Conservation (phyloP, 2,329 filamentous ascomycete species). For the Bimuria novae-zelandiae region DNA sequence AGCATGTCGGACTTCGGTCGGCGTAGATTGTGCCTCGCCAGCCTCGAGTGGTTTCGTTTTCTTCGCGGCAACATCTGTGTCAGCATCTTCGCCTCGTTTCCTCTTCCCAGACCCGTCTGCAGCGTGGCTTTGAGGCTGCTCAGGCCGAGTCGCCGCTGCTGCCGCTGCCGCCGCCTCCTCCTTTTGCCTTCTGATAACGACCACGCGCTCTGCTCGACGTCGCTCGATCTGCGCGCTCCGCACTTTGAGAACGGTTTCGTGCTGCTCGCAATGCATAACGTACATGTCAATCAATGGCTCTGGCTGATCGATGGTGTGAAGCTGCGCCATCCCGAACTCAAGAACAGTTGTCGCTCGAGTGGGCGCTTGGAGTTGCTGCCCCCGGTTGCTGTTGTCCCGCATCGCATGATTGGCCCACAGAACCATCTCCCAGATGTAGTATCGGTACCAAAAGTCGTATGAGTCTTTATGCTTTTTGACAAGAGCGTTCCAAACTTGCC, state of each 20-base stretch:
- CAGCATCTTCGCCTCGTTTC: slow-evolving; percentile 64
- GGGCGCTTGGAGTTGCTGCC: slow-evolving; percentile 61
- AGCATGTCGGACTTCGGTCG: slow-evolving; percentile 24
- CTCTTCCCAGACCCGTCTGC: slow-evolving; percentile 66
- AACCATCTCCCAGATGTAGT: slow-evolving; percentile 90
- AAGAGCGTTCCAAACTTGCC: slow-evolving; percentile 76
- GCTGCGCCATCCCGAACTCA: slow-evolving; percentile 66
- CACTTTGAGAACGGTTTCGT: slow-evolving; percentile 77
- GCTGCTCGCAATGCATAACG: slow-evolving; percentile 82
- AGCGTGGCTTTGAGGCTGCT: slow-evolving; percentile 21
- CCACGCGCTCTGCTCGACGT: slow-evolving; percentile 59
- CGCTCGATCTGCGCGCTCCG: slow-evolving; percentile 75
- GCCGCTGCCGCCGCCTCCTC: slow-evolving; percentile 62
- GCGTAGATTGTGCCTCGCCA: slow-evolving; percentile 14
- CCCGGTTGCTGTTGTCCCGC: slow-evolving; percentile 55
- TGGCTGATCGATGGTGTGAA: slow-evolving; percentile 72
- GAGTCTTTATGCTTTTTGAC: slow-evolving; percentile 72
- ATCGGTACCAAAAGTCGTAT: slow-evolving; percentile 92
- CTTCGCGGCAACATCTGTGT: slow-evolving; percentile 64
- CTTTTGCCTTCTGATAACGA: slow-evolving; percentile 64
- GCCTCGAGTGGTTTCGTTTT: slow-evolving; percentile 61
- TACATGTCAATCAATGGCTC: slow-evolving; percentile 77
- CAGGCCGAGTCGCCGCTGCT: slow-evolving; percentile 52
- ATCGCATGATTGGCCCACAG: slow-evolving; percentile 64
- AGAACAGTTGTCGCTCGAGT: slow-evolving; percentile 76